Base-by-base conservation (phyloP, 2,329 filamentous ascomycete species). In the Colletotrichum coccodes region DNA sequence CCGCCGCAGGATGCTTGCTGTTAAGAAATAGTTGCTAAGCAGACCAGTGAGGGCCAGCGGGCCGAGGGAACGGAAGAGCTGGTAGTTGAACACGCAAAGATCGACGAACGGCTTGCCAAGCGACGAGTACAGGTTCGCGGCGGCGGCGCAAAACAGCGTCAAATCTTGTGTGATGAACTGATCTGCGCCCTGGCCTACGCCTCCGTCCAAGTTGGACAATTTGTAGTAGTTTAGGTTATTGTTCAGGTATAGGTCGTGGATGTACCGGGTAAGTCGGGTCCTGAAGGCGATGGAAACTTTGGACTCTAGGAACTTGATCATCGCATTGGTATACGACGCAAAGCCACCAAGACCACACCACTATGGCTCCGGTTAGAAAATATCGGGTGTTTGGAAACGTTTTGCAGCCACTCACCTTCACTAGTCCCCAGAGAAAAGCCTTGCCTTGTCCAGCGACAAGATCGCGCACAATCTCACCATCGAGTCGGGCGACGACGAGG, bases 221-320 rank as follows among this genome's bases (percentile, higher is more conserved):
- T 97, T 98, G 82, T 98, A 99, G 80, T 97, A 99, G 76, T 97
- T 97, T 72, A 97, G 89, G 73, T 96, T 94, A 64, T 97, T 92
- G 78, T 97, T 97, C 18, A 99, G 87, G 76, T 99, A 99, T 9
- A 99, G 84, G 76, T 99, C 96, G 80, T 99, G 96, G 61, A 99
- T 97, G 79, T 99, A 99, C 73, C 96, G 87, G 2, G 96, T 99
- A 16, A 99, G 86, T 12, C 96, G 90, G 5, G 96, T 99, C 47
- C 96, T 91, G 86, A 99, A 99, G 38, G 97, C 95, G 73, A 99
- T 99, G 7, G 95, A 97, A 61, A 99, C 94, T 83, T 99, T 99
- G 58, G 94, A 95, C 81, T 99, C 95, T 71, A 99, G 87, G 81
- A 93, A 99, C 80, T 98, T 98, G 85, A 99, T 99, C 92, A 97